These are phyloP conservation scores for Peronospora farinosa DNA, from an alignment of 352 stramenopile species.

Conservation along the genomic window DNA sequence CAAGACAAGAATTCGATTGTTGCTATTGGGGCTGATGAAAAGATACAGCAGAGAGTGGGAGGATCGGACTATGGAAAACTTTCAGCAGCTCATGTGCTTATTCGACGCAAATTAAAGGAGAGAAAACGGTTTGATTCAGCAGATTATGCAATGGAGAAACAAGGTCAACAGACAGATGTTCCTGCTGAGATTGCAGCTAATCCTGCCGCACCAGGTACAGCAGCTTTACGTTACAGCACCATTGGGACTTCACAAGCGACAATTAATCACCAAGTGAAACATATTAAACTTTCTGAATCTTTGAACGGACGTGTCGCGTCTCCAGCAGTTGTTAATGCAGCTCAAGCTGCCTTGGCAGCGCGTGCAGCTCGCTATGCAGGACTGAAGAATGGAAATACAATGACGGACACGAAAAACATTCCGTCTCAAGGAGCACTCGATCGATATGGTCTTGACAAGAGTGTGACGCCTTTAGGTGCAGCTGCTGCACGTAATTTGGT, in stretches of 20 bases:
- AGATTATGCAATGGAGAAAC: constrained; percentile 66
- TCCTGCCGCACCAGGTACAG: constrained; percentile 2
- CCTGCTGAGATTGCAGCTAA: constrained; percentile 15
- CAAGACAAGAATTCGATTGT: constrained; percentile 1
- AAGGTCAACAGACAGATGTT: constrained; percentile 31
- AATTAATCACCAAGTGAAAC: constrained; percentile 65
- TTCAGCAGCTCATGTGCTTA: constrained; percentile 60
- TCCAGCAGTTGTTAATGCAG: constrained; percentile 19
- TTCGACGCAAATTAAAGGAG: constrained; percentile 74
- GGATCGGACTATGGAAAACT: constrained; percentile 57
- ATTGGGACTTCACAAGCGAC: constrained; percentile 17
- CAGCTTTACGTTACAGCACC: constrained; percentile 1
- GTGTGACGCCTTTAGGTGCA: constrained; percentile 20
- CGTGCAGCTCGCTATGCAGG: constrained; percentile 21
- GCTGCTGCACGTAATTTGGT: constrained; percentile 56
- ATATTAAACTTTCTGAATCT: constrained; percentile 66
- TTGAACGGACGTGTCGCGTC: constrained; percentile 26
- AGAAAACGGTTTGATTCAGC: constrained; percentile 80
- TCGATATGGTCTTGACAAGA: constrained; percentile 27
- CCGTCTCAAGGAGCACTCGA: constrained; percentile 13
- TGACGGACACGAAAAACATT: background rate
- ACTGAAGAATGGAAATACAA: constrained; percentile 8
- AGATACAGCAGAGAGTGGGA: background rate
- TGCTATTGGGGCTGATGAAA: constrained; percentile 5
- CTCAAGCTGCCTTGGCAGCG: constrained; percentile 20